Evolutionary conservation across 805 yeast species (phyloP), one percentile per base, ranked within the genome.

Genomic region (Metschnikowia gruessii): DNA sequence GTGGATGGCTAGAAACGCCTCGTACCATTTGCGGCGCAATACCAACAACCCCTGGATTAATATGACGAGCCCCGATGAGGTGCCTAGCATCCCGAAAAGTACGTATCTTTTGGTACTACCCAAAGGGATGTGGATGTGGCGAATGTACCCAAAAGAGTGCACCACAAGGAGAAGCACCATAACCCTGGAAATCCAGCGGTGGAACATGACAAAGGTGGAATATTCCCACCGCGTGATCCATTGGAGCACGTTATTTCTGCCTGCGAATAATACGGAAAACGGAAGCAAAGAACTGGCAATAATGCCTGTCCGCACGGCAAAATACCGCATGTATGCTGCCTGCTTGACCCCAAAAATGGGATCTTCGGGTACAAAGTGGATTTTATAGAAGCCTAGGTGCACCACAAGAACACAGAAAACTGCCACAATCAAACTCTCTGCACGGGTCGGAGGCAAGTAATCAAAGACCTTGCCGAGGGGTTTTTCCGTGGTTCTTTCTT

Each of bases 161-260:
- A 79, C 50, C 15, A 59, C 58, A 3, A 81, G 57, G 34, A 80
- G 56, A 24, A 72, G 63, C 2, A 72, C 42, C 30, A 69, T 58
- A 11, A 74, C 61, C 50, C 87, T 69, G 1, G 81, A 74, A 8
- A 80, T 51, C 66, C 84, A 82, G 42, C 83, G 72, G 59, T 83
- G 88, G 55, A 75, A 77, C 26, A 77, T 65, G 38, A 81, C 68
- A 58, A 80, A 83, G 18, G 83, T 70, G 0, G 82, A 64, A 45
- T 53, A 71, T 45, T 57, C 69, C 71, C 64, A 67, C 43, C 69
- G 55, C 2, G 74, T 69, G 19, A 69, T 37, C 64, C 66, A 62
- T 53, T 69, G 75, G 22, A 72, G 57, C 15, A 54, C 29, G 33
- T 56, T 56, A 35, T 55, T 55, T 18, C 59, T 41, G 4, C 59